Conservation (phyloP, 352 stramenopile genomes). For the Phytophthora citrophthora region DNA sequence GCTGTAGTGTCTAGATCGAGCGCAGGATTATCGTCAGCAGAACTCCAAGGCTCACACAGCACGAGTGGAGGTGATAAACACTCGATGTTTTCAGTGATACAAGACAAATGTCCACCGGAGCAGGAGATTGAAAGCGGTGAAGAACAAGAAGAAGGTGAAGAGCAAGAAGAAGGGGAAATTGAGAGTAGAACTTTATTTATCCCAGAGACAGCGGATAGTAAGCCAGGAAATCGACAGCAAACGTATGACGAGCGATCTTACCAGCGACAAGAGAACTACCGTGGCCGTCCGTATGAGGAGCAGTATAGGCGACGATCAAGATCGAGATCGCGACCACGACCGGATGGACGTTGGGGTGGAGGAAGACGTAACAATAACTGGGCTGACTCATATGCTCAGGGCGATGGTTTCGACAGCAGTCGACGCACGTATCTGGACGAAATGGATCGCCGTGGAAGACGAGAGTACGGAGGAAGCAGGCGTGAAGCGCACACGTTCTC, state of each 20-base stretch:
- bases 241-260: neutral
- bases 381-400: slow-evolving; percentile 4
- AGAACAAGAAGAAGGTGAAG: slow-evolving; percentile 26
- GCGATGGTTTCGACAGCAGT: slow-evolving; percentile 10
- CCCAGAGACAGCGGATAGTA: neutral
- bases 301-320: slow-evolving; percentile 18
- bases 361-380: slow-evolving; percentile 4
- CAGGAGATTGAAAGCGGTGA: slow-evolving; percentile 13
- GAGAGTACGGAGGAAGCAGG: slow-evolving; percentile 7
- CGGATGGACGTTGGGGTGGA: neutral
- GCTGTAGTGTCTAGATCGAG: neutral
- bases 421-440: slow-evolving; percentile 13
- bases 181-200: slow-evolving; percentile 2
- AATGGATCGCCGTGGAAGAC: slow-evolving; percentile 9
- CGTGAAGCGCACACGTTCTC: neutral
- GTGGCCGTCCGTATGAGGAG: slow-evolving; percentile 2
- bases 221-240: slow-evolving; percentile 10
- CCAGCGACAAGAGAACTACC: slow-evolving; percentile 8
- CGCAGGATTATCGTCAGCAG: neutral
- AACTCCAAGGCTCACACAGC: neutral
- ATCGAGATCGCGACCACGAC: slow-evolving; percentile 22
- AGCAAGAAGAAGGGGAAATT: slow-evolving; percentile 31
- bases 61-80: neutral
- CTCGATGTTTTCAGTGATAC: neutral
- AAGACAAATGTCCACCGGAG: neutral